These are phyloP conservation scores for Pseudogymnoascus sp. DNA, from an alignment of 2,329 filamentous ascomycete genomes.

Conservation along the genomic window DNA sequence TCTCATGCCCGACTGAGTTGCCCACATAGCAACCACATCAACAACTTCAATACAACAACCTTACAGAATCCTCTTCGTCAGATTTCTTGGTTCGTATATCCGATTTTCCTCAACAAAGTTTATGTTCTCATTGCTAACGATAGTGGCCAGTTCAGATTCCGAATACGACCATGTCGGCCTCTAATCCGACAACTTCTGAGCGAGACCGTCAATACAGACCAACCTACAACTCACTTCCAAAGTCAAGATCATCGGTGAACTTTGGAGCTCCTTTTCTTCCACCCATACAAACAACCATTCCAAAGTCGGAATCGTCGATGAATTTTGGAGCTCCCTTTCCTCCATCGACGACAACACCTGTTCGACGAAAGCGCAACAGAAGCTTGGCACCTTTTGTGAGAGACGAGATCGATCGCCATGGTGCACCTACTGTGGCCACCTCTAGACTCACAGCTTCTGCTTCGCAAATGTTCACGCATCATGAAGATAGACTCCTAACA, in stretches of 20 bases:
- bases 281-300: neutral
- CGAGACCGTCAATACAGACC: slow-evolving; percentile 9
- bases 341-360: neutral
- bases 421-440: slow-evolving; percentile 17
- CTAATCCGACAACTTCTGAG: neutral
- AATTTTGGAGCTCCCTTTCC: neutral
- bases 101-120: neutral
- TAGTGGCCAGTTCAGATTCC: neutral
- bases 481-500: neutral
- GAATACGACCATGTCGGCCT: neutral
- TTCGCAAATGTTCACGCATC: slow-evolving; percentile 11
- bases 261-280: slow-evolving; percentile 8
- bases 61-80: neutral
- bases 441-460: slow-evolving; percentile 17
- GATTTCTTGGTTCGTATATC: neutral
- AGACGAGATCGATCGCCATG: slow-evolving; percentile 10
- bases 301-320: neutral
- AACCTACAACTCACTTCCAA: slow-evolving; percentile 6
- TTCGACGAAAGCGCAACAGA: slow-evolving; percentile 16
- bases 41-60: neutral
- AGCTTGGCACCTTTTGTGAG: slow-evolving; percentile 16
- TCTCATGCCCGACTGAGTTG: neutral
- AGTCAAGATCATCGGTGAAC: neutral
- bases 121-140: neutral
- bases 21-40: neutral